Base-by-base conservation (phyloP, 2,329 filamentous ascomycete genomes). In the Colletotrichum sp. region DNA sequence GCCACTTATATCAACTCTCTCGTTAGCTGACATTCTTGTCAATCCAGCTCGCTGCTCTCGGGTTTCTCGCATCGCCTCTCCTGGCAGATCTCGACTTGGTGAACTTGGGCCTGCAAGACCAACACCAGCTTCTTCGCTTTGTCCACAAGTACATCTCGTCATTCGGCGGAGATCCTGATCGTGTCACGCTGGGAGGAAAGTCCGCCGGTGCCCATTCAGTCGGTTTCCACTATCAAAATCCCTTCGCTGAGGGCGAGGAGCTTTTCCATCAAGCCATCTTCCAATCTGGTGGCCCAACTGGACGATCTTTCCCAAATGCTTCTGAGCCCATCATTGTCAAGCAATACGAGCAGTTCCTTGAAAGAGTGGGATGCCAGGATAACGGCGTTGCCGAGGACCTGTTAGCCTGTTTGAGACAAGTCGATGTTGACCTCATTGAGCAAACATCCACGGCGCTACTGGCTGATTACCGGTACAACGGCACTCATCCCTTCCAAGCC, bases 81-180 rank as follows among this genome's bases (percentile, higher is more conserved):
- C 79, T 84, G 9, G 84, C 86, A 34, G 82, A 83, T 0, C 79
- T 80, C 4, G 83, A 82, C 0, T 69, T 86, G 22, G 72, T 90
- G 11, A 92, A 93, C 74, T 87, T 88, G 1, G 90, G 90, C 0
- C 81, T 92, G 0, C 82, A 89, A 4, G 90, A 92, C 74, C 89
- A 91, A 78, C 85, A 86, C 16, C 87, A 87, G 6, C 87, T 88
- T 3, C 80, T 92, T 3, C 80, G 88, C 77, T 92, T 91, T 85
- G 87, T 92, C 0, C 87, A 90, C 65, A 84, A 84, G 11, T 82
- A 92, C 75, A 90, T 92, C 68, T 78, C 81, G 3, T 80, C 84
- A 3, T 92, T 92, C 69, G 90, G 91, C 0, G 90, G 91, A 5
- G 87, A 92, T 69, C 85, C 86, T 0, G 77, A 80, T 2, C 85